Evolutionary conservation across 1,139 yeast species (phyloP).

Genomic region (Hanseniaspora sp.): DNA sequence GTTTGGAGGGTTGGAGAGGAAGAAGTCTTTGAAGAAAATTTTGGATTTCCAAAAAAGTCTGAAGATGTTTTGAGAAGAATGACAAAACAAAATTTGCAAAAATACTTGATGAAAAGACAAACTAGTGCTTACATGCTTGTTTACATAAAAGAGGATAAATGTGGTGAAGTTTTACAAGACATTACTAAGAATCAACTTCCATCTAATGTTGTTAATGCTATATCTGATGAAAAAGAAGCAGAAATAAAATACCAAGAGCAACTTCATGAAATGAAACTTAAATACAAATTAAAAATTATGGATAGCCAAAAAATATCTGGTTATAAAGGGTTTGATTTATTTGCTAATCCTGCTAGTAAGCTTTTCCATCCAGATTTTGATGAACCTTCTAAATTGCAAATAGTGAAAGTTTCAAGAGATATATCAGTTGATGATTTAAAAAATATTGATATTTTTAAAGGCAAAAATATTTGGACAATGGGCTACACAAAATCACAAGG

Average conservation of each 20-base stretch:
- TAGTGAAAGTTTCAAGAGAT: conserved; percentile 47
- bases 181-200: conserved; percentile 55
- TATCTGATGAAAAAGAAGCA: conserved; percentile 51
- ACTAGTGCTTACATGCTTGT: conserved; percentile 97
- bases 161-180: conserved; percentile 49
- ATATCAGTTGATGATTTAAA: conserved; percentile 44
- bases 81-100: conserved; percentile 51
- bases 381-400: conserved; percentile 35
- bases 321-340: conserved; percentile 68
- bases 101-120: conserved; percentile 57
- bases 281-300: conserved; percentile 49
- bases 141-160: conserved; percentile 58
- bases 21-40: conserved; percentile 86
- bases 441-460: conserved; percentile 33
- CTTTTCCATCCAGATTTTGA: conserved; percentile 41
- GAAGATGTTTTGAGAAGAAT: conserved; percentile 40
- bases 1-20: conserved; percentile 76
- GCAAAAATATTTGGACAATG: conserved; percentile 48
- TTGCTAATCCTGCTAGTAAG: conserved; percentile 42
- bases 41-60: conserved; percentile 60
- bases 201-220: conserved; percentile 51
- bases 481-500: conserved; percentile 67
- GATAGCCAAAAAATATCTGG: conserved; percentile 43
- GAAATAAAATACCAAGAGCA: conserved; percentile 48
- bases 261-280: conserved; percentile 69